phyloP scores from a whole-genome alignment of 179 eudicot genomes.

The Beta corolliflora region DNA sequence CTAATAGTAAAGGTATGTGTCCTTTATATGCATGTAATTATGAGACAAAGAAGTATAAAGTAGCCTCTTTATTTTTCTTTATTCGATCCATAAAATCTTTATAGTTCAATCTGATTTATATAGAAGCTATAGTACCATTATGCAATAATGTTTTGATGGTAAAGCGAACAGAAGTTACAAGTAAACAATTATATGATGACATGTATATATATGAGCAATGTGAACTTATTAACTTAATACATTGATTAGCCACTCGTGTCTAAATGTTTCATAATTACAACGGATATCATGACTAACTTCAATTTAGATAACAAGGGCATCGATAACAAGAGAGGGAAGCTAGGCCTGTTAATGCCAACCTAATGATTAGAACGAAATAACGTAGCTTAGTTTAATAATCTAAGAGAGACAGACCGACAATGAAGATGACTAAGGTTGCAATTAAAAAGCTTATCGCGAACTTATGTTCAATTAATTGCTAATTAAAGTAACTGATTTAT shows the following conservation, averaged over 20 bases:
- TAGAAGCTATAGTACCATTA: neutral
- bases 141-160: neutral
- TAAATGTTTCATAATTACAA: conserved; percentile 7
- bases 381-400: neutral
- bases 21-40: neutral
- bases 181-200: neutral
- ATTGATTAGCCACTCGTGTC: conserved; percentile 1
- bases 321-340: too few species aligned
- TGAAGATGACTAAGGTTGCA: conserved; percentile 10
- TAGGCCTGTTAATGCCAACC: neutral
- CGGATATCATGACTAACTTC: neutral
- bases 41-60: neutral
- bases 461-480: neutral
- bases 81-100: neutral
- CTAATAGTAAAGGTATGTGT: too few species aligned
- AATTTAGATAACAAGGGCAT: too few species aligned
- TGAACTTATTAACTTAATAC: neutral
- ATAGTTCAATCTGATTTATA: neutral
- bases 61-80: neutral
- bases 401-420: conserved; percentile 11
- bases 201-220: neutral
- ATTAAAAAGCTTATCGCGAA: neutral
- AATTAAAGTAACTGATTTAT: neutral
- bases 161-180: neutral
- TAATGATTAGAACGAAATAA: neutral